Evolutionary conservation across 768 basidiomycete genomes (phyloP).

Genomic region (Phaffia australis): DNA sequence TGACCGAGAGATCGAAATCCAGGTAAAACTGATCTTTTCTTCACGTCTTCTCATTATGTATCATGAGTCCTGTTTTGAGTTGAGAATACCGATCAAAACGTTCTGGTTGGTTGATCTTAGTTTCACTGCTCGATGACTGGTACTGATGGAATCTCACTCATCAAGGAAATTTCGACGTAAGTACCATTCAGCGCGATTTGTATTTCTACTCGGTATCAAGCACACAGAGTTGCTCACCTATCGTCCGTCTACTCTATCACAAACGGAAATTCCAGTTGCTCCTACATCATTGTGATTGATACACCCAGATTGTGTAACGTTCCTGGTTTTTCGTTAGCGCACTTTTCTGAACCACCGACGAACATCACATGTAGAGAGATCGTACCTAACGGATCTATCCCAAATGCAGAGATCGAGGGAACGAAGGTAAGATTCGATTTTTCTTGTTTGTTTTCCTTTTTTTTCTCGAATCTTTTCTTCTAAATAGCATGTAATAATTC

Average conservation of each 20-base stretch:
- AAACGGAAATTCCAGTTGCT: constrained; percentile 39
- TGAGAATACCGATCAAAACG: too few species aligned
- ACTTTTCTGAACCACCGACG: constrained; percentile 55
- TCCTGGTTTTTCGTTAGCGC: constrained; percentile 75
- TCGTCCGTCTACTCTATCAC: neutral
- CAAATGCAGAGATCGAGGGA: neutral
- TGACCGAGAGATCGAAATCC: constrained; percentile 84
- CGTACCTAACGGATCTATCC: constrained; percentile 35
- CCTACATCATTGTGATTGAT: constrained; percentile 85
- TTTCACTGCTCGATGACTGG: constrained; percentile 95
- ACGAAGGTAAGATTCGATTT: neutral
- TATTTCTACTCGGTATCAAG: neutral
- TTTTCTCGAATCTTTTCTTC: too few species aligned
- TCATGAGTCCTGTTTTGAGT: constrained; percentile 15
- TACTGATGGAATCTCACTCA: constrained; percentile 76
- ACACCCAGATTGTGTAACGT: constrained; percentile 88
- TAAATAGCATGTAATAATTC: too few species aligned
- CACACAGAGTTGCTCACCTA: neutral
- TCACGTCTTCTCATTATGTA: neutral
- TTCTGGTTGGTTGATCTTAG: constrained; percentile 38
- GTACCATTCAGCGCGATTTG: neutral
- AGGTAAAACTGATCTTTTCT: constrained; percentile 46
- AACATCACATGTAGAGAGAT: constrained; percentile 71
- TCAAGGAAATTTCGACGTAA: constrained; percentile 82
- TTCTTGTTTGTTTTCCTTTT: neutral